phyloP scores from a whole-genome alignment of 78 protist genomes.

The Dictyostelium purpureum region DNA sequence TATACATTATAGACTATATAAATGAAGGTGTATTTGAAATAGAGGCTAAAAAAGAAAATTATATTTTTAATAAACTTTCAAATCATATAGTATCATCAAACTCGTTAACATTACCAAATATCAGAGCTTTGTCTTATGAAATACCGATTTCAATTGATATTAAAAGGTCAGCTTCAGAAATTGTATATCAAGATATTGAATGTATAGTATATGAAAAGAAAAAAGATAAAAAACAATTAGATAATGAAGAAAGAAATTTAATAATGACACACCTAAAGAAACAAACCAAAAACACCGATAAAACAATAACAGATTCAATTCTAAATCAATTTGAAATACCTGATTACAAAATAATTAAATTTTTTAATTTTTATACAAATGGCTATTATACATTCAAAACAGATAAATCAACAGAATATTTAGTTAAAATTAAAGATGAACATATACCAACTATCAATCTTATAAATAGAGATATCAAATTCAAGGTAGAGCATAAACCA shows the following conservation, averaged over 20 bases:
- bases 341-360: neutral
- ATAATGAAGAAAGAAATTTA: neutral
- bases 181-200: neutral
- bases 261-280: too few species aligned
- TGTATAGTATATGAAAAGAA: neutral
- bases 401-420: neutral
- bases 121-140: neutral
- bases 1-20: slow-evolving; percentile 10
- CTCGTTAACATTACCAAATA: neutral
- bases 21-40: slow-evolving; percentile 30
- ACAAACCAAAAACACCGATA: too few species aligned
- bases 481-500: neutral
- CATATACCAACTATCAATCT: neutral
- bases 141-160: neutral
- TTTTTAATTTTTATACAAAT: neutral
- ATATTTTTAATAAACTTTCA: neutral
- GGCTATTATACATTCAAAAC: neutral
- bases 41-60: slow-evolving; percentile 11
- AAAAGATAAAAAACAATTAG: neutral
- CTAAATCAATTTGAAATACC: neutral
- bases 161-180: neutral
- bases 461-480: neutral
- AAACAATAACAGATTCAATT: too few species aligned
- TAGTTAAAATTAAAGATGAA: neutral
- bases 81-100: neutral